A percentile compares a stretch with the other conserved stretches of the same genome.
These are phyloP conservation scores for Sphagnum fallax DNA, from an alignment of 228 moss, liverwort and hornwort genomes.

Conservation along the genomic window DNA sequence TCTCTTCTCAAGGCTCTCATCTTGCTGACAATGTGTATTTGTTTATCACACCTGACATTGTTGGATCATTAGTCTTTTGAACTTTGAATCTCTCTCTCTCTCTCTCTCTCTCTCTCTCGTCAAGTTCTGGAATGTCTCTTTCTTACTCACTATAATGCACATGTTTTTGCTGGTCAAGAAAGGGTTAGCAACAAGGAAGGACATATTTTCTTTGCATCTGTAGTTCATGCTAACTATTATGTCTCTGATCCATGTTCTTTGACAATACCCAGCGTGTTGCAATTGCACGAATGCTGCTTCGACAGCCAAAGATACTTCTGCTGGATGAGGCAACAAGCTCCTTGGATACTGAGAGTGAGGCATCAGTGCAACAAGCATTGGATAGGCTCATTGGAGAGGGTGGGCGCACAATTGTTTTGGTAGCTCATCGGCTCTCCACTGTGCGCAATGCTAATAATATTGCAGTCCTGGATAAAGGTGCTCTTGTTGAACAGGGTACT, in stretches of 20 bases:
- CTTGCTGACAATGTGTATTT: no score
- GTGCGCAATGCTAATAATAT: slow-evolving; percentile 9
- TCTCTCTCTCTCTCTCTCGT: no score
- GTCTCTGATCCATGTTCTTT: not conserved
- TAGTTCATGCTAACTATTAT: no score
- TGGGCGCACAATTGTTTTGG: slow-evolving; percentile 7
- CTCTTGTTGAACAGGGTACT: slow-evolving; percentile 9
- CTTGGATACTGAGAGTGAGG: slow-evolving; percentile 6
- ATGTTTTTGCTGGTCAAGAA: no score
- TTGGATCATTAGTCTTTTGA: no score
- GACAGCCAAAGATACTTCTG: slow-evolving; percentile 9
- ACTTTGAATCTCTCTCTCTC: no score
- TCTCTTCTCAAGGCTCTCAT: no score
- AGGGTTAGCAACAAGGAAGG: no score
- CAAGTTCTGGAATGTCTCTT: no score
- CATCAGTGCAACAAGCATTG: slow-evolving; percentile 5
- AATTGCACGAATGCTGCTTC: slow-evolving; percentile 9
- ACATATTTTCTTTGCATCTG: no score
- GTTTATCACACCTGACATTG: no score
- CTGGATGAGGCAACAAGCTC: slow-evolving; percentile 17
- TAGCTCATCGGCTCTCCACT: slow-evolving; percentile 20
- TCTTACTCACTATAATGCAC: no score
- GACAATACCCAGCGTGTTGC: slow-evolving; percentile 5
- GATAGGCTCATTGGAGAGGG: not conserved
- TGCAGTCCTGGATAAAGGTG: slow-evolving; percentile 7